Conservation (phyloP, 2,329 filamentous ascomycete genomes). For the Sphaceloma murrayae region DNA sequence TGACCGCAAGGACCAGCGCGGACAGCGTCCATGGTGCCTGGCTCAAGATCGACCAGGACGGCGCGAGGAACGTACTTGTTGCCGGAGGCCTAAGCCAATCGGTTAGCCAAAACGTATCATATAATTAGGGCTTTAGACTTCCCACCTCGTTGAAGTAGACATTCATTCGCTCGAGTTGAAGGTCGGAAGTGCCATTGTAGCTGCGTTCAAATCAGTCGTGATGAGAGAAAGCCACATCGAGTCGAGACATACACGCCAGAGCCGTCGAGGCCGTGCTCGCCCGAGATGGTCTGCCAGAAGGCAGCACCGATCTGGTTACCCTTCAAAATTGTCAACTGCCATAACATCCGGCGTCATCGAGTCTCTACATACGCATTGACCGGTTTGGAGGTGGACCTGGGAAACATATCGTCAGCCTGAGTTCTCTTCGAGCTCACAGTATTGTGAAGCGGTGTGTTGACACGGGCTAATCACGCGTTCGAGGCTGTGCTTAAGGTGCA, state of each 20-base stretch:
- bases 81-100: constrained; percentile 61
- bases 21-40: constrained; percentile 99
- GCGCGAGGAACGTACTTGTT: constrained; percentile 99
- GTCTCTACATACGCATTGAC: constrained; percentile 77
- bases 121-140: constrained; percentile 20
- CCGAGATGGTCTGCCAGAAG: constrained; percentile 68
- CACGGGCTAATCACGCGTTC: constrained; percentile 35
- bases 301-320: constrained; percentile 99
- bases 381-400: constrained; percentile 99
- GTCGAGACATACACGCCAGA: constrained; percentile 70
- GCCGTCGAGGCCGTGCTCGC: constrained; percentile 88
- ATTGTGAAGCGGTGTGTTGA: constrained; percentile 27
- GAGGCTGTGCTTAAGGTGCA: constrained; percentile 26
- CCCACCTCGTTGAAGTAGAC: constrained; percentile 94
- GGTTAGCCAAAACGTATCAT: constrained; percentile 25
- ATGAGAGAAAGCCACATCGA: constrained; percentile 1
- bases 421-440: constrained; percentile 21
- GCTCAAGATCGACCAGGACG: constrained; percentile 98
- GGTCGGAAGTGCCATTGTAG: constrained; percentile 96
- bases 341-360: constrained; percentile 18
- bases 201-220: constrained; percentile 40
- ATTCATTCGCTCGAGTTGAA: constrained; percentile 99
- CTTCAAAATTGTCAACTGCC: constrained; percentile 43
- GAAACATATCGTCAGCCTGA: constrained; percentile 47
- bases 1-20: constrained; percentile 95